Base-by-base conservation (phyloP, 2,329 filamentous ascomycete genomes). In the Talaromyces sp. region DNA sequence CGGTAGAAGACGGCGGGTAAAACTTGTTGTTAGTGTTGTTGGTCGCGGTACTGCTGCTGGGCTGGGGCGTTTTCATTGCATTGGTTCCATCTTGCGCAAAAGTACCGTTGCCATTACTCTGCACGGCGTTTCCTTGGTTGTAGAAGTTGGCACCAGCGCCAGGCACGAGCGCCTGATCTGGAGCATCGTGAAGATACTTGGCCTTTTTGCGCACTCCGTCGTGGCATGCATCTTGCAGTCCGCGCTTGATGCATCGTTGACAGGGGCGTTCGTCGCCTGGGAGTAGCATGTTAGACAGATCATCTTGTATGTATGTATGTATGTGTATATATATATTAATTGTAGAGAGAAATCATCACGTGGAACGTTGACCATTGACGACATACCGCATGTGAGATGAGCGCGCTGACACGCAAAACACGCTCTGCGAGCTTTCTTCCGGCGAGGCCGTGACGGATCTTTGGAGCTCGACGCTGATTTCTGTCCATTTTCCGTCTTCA, bases 181-280 rank as follows among this genome's bases (percentile, higher is more conserved):
- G 93, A 27, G 93, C 92, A 82, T 98, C 95, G 71, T 98, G 93
- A 60, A 99, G 89, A 75, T 99, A 99, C 76, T 99, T 99, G 57
- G 95, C 95, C 82, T 98, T 99, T 78, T 99, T 99, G 64, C 95
- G 89, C 56, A 98, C 92, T 58, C 95, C 95, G 72, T 99, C 95
- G 75, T 96, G 92, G 71, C 95, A 99, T 63, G 86, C 86, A 73
- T 96, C 92, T 69, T 92, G 90, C 24, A 98, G 84, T 52, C 91
- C 91, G 68, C 95, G 89, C 77, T 97, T 97, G 68, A 98, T 91
- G 75, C 95, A 99, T 70, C 95, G 84, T 71, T 92, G 86, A 73
- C 95, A 99, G 58, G 95, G 95, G 68, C 95, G 85, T 75, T 99
- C 93, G 74, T 99, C 95, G 70, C 93, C 95, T 98, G 71, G 56